Percentiles rank a stretch among this genome's conserved stretches.
phyloP scores from a whole-genome alignment of 1,284 basidiomycete species.

The Malassezia globosa region DNA sequence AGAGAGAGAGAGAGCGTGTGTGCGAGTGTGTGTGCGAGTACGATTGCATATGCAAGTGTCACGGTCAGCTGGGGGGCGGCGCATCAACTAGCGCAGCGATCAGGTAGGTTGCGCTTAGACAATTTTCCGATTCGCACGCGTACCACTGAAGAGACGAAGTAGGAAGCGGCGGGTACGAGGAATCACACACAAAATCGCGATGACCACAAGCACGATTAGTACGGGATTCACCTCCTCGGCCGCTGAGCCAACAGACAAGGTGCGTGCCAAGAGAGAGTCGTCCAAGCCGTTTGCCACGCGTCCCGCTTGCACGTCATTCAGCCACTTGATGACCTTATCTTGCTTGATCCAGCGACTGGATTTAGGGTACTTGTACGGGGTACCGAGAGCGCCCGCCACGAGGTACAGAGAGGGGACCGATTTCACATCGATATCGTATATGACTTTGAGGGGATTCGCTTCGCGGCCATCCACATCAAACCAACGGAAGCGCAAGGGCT shows the following conservation, averaged over 20 bases:
- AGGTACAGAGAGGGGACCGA: neutral
- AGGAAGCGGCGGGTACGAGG: slow-evolving; percentile 7
- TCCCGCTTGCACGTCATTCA: neutral
- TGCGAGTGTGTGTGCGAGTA: no score
- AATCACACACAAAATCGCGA: slow-evolving; percentile 4
- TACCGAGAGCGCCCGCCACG: neutral
- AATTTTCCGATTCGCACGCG: slow-evolving; percentile 8
- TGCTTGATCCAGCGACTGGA: neutral
- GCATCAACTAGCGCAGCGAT: no score
- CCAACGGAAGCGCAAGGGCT: slow-evolving; percentile 31
- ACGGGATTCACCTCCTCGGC: slow-evolving; percentile 2
- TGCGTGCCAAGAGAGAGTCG: neutral
- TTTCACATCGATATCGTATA: slow-evolving; percentile 1
- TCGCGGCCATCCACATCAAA: slow-evolving; percentile 41
- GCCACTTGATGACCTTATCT: neutral
- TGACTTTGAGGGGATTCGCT: slow-evolving; percentile 20
- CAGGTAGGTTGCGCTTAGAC: no score
- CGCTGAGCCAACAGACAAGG: neutral
- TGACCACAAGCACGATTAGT: neutral
- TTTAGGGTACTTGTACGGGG: neutral
- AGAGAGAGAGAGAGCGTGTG: no score
- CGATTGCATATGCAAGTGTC: no score
- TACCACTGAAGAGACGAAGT: neutral
- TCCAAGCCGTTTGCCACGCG: neutral
- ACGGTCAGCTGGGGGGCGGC: no score